Evolutionary conservation across 257 asterid species (phyloP).

Genomic region (Catharanthus roseus): DNA sequence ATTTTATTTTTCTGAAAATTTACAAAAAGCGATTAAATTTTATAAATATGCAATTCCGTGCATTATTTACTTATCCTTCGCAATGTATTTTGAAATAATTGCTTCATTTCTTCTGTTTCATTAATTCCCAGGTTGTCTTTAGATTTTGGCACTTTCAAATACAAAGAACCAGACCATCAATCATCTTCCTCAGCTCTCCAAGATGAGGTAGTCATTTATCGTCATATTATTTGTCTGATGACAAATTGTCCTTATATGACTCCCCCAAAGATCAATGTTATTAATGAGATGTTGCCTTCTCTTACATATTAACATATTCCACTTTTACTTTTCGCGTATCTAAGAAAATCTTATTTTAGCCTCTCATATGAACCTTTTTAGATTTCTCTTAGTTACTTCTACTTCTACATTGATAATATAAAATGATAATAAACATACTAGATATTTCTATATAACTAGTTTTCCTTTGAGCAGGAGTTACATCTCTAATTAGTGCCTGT

Average conservation of each 20-base stretch:
- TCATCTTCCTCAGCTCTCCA: conserved; percentile 75
- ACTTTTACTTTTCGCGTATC: background rate
- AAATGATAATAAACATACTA: background rate
- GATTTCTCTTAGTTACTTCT: background rate
- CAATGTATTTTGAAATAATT: background rate
- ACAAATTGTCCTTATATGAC: background rate
- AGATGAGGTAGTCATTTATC: conserved; percentile 64
- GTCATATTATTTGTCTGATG: background rate
- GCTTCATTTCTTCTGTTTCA: conserved; percentile 6
- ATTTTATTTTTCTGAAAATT: background rate
- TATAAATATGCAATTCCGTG: background rate
- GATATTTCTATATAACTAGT: background rate
- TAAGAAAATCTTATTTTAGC: background rate
- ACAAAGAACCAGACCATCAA: conserved; percentile 52
- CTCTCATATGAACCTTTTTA: conserved; percentile 1
- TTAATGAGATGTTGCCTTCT: background rate
- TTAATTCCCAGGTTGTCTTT: conserved; percentile 57
- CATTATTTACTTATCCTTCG: too few species aligned
- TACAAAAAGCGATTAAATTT: background rate
- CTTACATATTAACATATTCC: background rate
- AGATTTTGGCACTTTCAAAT: conserved; percentile 89
- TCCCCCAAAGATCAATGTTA: background rate
- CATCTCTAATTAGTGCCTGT: background rate
- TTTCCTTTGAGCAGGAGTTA: background rate
- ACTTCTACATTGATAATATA: background rate